phyloP scores from a whole-genome alignment of 768 basidiomycete genomes.

The Rhizopogon rudus region DNA sequence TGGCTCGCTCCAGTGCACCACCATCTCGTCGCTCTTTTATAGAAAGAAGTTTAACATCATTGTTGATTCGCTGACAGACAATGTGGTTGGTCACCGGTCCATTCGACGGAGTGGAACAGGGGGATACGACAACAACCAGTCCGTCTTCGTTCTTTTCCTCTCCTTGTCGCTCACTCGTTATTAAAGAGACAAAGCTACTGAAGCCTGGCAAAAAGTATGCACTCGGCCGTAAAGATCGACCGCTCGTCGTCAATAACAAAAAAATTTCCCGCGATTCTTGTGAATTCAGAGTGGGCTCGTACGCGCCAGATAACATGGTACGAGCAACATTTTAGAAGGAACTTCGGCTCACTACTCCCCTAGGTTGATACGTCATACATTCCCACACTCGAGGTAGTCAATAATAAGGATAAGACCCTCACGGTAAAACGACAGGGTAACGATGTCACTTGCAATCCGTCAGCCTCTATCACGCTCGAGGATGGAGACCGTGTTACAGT shows the following conservation, averaged over 20 bases:
- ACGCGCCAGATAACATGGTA: constrained; percentile 50
- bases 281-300: constrained; percentile 50
- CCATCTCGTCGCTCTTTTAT: neutral
- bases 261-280: constrained; percentile 64
- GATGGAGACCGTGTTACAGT: constrained; percentile 52
- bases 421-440: constrained; percentile 34
- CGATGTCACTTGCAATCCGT: constrained; percentile 30
- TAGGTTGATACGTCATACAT: constrained; percentile 46
- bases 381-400: constrained; percentile 45
- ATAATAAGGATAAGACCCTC: constrained; percentile 44
- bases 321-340: constrained; percentile 17
- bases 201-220: constrained; percentile 51
- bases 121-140: constrained; percentile 37
- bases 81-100: constrained; percentile 58
- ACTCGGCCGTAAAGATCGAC: constrained; percentile 53
- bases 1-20: neutral
- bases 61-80: neutral
- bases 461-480: constrained; percentile 36
- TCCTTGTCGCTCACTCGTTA: neutral
- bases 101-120: constrained; percentile 39
- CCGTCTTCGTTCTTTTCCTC: constrained; percentile 11
- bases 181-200: constrained; percentile 51
- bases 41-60: neutral
- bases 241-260: constrained; percentile 50
- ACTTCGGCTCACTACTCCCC: neutral